phyloP scores from a whole-genome alignment of 2,329 filamentous ascomycete genomes.

The Xylaria sp. region DNA sequence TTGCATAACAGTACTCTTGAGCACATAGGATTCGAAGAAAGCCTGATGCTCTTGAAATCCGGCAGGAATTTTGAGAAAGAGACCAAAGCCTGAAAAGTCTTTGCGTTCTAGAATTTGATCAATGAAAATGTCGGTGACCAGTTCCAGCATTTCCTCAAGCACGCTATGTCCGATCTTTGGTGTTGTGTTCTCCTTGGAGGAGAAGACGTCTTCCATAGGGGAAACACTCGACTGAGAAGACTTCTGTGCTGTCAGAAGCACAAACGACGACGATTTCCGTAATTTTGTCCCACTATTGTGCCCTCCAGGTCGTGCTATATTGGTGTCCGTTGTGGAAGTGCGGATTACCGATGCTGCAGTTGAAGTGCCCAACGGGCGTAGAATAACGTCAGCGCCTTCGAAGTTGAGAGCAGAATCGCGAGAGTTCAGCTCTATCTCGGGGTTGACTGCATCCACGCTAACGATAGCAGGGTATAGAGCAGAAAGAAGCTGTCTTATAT shows the following conservation, averaged over 20 bases:
- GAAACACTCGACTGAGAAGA: constrained; percentile 55
- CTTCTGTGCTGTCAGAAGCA: constrained; percentile 72
- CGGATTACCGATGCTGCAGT: constrained; percentile 65
- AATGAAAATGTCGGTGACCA: constrained; percentile 73
- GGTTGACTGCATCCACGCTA: constrained; percentile 74
- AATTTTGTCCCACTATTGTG: constrained; percentile 55
- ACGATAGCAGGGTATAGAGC: constrained; percentile 85
- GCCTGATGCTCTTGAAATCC: constrained; percentile 93
- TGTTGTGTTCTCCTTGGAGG: constrained; percentile 48
- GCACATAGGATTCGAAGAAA: constrained; percentile 86
- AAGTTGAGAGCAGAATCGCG: constrained; percentile 76
- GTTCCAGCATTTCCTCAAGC: constrained; percentile 69
- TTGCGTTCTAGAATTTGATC: constrained; percentile 83
- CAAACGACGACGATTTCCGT: constrained; percentile 81
- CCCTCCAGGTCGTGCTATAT: constrained; percentile 35
- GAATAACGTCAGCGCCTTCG: constrained; percentile 78
- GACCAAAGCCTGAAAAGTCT: constrained; percentile 80
- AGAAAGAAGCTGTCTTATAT: constrained; percentile 70
- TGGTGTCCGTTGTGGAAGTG: constrained; percentile 55
- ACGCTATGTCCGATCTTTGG: constrained; percentile 61
- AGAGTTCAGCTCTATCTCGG: constrained; percentile 82
- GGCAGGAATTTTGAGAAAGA: constrained; percentile 84
- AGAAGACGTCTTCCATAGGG: constrained; percentile 58
- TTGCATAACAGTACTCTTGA: constrained; percentile 68
- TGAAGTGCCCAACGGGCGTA: constrained; percentile 62